Evolutionary conservation across 495 filamentous ascomycete species (phyloP), one percentile per base, ranked within the genome.

Genomic region (Cercophora newfieldiana): DNA sequence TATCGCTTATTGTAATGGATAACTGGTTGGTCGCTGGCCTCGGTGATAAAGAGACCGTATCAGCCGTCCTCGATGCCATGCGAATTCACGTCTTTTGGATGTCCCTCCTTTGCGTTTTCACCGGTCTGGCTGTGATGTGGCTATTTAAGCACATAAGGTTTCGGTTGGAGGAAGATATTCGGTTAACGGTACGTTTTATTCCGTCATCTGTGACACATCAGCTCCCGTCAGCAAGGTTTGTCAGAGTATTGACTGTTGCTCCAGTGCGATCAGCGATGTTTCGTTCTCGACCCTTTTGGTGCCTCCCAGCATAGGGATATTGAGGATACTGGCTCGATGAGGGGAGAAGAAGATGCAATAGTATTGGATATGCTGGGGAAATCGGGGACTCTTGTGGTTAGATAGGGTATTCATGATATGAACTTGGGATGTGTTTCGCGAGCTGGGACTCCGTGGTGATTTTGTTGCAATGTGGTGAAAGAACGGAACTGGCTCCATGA

Each of bases 71-170:
- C 5, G 51, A 57, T 44, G 29, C 25, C 7, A 18, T 33, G n/a
- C 8, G 31, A n/a, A 14, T 18, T 7, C 26, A 26, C n/a, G 29
- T 69, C 7, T 31, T 58, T 1, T 14, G 61, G 53, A 37, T 72
- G 54, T 63, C 65, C 1, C 21, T 64, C 28, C 58, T 29, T 4
- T 69, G 62, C 25, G 49, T 66, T n/a, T 44, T 30, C 0, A 55
- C 54, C 1, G 70, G 70, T 0, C 33, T 67, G 21, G 6, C 53
- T 2, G 59, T 19, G 25, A 62, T 48, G 58, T 69, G 70, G 69
- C 18, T 66, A 7, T 66, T 61, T 25, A 49, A 47, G 24, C 68
- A 67, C 30, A 55, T 61, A 19, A 25, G 29, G 61, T 47, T 55
- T 47, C 44, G 47, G 14, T 49, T 50, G 28, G 28, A 28, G 7